These are phyloP conservation scores for Ormosia semicastrata DNA, from an alignment of 306 rosid species.

Conservation along the genomic window DNA sequence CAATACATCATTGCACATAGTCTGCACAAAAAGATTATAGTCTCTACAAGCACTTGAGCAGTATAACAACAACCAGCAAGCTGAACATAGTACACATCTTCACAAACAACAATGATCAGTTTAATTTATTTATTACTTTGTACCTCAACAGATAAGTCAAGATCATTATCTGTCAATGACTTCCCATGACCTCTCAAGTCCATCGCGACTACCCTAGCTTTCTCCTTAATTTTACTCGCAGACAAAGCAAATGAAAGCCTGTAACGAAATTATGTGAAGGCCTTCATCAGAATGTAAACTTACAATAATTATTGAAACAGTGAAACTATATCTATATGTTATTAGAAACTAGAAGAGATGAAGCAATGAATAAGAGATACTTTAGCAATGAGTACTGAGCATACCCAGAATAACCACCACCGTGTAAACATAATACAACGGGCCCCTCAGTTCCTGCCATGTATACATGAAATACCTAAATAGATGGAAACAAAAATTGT, in stretches of 20 bases:
- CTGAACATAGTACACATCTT: neutral
- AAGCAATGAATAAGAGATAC: neutral
- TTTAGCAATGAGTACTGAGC: neutral
- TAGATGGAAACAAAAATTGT: slow-evolving; percentile 16
- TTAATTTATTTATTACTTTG: neutral
- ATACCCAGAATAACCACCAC: slow-evolving; percentile 98
- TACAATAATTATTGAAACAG: slow-evolving; percentile 12
- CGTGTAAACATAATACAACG: slow-evolving; percentile 88
- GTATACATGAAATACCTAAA: slow-evolving; percentile 90
- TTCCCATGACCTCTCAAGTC: slow-evolving; percentile 98
- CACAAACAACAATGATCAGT: neutral
- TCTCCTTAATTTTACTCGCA: slow-evolving; percentile 73
- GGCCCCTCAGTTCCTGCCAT: slow-evolving; percentile 97
- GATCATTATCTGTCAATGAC: slow-evolving; percentile 71
- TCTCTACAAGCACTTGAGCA: slow-evolving; percentile 19
- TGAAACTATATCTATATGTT: neutral
- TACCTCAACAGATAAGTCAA: slow-evolving; percentile 87
- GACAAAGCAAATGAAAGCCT: slow-evolving; percentile 94
- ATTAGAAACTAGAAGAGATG: neutral
- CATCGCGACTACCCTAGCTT: slow-evolving; percentile 83
- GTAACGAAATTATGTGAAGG: slow-evolving; percentile 20
- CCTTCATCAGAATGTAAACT: slow-evolving; percentile 25
- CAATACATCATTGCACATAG: slow-evolving; percentile 87
- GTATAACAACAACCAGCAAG: slow-evolving; percentile 1
- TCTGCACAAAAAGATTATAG: slow-evolving; percentile 54